These are phyloP conservation scores for Hibiscus mutabilis DNA, from an alignment of 345 rosid species.

Conservation along the genomic window DNA sequence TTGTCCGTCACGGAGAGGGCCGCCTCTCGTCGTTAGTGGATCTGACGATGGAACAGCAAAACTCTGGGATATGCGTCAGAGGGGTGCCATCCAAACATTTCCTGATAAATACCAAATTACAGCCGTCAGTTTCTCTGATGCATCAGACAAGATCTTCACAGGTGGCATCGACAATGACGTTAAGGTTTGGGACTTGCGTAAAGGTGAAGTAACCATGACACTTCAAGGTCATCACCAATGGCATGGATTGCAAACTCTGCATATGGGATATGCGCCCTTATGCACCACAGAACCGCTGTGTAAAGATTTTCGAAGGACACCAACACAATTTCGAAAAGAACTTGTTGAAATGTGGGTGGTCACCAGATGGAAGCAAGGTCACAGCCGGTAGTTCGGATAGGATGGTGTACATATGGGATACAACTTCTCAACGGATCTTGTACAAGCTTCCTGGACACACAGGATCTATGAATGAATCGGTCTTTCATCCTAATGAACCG, in stretches of 20 bases:
- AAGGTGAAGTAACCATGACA: conserved; percentile 83
- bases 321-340: conserved; percentile 97
- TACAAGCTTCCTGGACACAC: conserved; percentile 95
- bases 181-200: conserved; percentile 88
- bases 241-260: conserved; percentile 88
- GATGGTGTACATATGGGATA: conserved; percentile 95
- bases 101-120: conserved; percentile 97
- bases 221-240: conserved; percentile 89
- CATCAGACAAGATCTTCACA: conserved; percentile 85
- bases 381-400: conserved; percentile 92
- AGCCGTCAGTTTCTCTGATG: conserved; percentile 85
- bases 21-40: conserved; percentile 85
- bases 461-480: conserved; percentile 80
- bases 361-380: conserved; percentile 93
- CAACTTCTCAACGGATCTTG: conserved; percentile 70
- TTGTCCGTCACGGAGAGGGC: conserved; percentile 85
- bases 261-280: conserved; percentile 98
- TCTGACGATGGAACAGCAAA: conserved; percentile 98
- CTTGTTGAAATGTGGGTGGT: conserved; percentile 79
- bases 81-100: conserved; percentile 95
- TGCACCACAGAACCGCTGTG: conserved; percentile 91
- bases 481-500: conserved; percentile 82
- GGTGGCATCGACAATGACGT: conserved; percentile 88
- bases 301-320: conserved; percentile 83
- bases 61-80: conserved; percentile 96